Evolutionary conservation across 306 rosid species (phyloP).

Genomic region (Prunus fruticosa): DNA sequence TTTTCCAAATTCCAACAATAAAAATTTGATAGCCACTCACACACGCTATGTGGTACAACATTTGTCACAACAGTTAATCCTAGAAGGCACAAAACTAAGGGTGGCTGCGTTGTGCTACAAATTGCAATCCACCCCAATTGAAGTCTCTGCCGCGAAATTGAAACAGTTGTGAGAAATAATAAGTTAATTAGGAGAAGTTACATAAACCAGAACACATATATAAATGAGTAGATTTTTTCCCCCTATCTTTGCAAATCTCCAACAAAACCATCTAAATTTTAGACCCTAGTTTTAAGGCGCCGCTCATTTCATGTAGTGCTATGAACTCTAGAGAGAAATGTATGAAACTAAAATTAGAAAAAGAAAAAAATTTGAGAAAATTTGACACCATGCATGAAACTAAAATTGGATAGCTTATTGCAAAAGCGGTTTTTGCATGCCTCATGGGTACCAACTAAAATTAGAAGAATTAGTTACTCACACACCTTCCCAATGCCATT

Average conservation of each 20-base stretch:
- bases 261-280: not conserved
- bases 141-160: too few relatives aligned
- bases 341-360: not conserved
- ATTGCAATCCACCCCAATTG: too few relatives aligned
- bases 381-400: not conserved
- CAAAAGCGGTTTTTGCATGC: not conserved
- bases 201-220: too few relatives aligned
- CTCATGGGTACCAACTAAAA: not conserved
- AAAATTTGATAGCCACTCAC: too few relatives aligned
- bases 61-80: too few relatives aligned
- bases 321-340: not conserved
- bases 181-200: too few relatives aligned
- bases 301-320: not conserved
- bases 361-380: not conserved
- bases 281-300: not conserved
- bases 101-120: too few relatives aligned
- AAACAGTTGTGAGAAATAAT: too few relatives aligned
- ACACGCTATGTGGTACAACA: too few relatives aligned
- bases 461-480: not conserved
- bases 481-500: not conserved
- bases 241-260: not conserved
- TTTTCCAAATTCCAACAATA: too few relatives aligned
- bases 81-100: too few relatives aligned
- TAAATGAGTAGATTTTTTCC: too few relatives aligned
- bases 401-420: constrained; percentile 1